Evolutionary conservation across 2,329 filamentous ascomycete genomes (phyloP).

Genomic region (Periconia digitata): DNA sequence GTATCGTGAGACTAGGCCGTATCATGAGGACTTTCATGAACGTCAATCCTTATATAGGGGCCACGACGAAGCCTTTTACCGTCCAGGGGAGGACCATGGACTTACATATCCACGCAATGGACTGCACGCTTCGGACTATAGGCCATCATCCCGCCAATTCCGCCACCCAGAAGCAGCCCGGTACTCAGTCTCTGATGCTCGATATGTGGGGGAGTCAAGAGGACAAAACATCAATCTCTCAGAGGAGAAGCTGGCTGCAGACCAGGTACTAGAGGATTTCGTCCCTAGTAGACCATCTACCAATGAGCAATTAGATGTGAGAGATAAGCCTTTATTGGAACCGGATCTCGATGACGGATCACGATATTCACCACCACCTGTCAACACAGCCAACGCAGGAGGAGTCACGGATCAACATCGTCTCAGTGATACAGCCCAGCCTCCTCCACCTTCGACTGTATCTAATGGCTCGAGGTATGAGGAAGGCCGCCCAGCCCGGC

Average conservation of each 20-base stretch:
- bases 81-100: conserved; percentile 24
- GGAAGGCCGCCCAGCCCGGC: conserved; percentile 23
- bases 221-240: conserved; percentile 23
- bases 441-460: conserved; percentile 29
- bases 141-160: conserved; percentile 26
- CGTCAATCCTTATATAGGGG: conserved; percentile 36
- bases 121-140: conserved; percentile 28
- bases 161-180: conserved; percentile 32
- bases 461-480: conserved; percentile 39
- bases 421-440: conserved; percentile 21
- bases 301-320: conserved; percentile 15
- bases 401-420: conserved; percentile 17
- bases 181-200: conserved; percentile 21
- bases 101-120: conserved; percentile 32
- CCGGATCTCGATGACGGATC: conserved; percentile 30
- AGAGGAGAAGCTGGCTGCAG: conserved; percentile 32
- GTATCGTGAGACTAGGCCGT: conserved; percentile 23
- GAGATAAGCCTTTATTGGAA: conserved; percentile 15
- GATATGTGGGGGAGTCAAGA: conserved; percentile 22
- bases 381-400: conserved; percentile 15
- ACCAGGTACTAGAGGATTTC: conserved; percentile 40
- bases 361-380: conserved; percentile 32
- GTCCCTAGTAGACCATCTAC: conserved; percentile 20
- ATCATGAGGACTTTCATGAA: conserved; percentile 32
- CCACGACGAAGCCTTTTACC: conserved; percentile 29